Percentiles rank a stretch among this genome's conserved stretches.
Conservation (phyloP, 257 asterid genomes). For the Coffea canephora region DNA sequence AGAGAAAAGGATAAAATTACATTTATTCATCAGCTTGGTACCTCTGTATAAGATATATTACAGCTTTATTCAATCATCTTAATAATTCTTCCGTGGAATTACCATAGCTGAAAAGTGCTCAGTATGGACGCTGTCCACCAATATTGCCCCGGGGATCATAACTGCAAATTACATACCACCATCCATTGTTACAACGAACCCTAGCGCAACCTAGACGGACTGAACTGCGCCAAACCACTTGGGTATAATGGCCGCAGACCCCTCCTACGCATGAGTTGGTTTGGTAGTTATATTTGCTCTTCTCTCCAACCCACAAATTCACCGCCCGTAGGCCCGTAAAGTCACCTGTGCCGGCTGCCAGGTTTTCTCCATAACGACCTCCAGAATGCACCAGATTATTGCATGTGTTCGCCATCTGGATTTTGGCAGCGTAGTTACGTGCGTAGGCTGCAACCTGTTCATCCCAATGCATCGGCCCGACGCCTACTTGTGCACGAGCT, state of each 20-base stretch:
- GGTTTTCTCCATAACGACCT: conserved; percentile 16
- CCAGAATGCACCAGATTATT: neutral
- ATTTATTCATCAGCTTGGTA: too few relatives aligned
- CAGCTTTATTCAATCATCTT: too few relatives aligned
- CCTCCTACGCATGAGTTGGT: conserved; percentile 22
- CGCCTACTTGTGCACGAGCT: conserved; percentile 26
- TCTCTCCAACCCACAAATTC: conserved; percentile 25
- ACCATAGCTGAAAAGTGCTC: too few relatives aligned
- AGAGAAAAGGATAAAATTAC: too few relatives aligned
- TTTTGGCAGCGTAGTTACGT: conserved; percentile 19
- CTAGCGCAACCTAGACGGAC: conserved; percentile 36
- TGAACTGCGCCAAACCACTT: conserved; percentile 32
- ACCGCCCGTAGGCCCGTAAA: conserved; percentile 20
- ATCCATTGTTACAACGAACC: conserved; percentile 20
- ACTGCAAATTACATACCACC: conserved; percentile 18
- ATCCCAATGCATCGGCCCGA: conserved; percentile 45
- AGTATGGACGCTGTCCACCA: conserved; percentile 16
- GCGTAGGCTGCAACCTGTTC: conserved; percentile 38
- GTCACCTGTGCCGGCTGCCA: conserved; percentile 14
- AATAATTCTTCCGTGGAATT: too few relatives aligned
- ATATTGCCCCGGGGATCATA: conserved; percentile 21
- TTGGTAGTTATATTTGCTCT: conserved; percentile 4
- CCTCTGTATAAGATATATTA: too few relatives aligned
- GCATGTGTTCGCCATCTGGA: conserved; percentile 7
- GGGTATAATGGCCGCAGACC: conserved; percentile 37